These are phyloP conservation scores for Oryza meyeriana DNA, from an alignment of 176 grass and related monocot genomes.

Conservation along the genomic window DNA sequence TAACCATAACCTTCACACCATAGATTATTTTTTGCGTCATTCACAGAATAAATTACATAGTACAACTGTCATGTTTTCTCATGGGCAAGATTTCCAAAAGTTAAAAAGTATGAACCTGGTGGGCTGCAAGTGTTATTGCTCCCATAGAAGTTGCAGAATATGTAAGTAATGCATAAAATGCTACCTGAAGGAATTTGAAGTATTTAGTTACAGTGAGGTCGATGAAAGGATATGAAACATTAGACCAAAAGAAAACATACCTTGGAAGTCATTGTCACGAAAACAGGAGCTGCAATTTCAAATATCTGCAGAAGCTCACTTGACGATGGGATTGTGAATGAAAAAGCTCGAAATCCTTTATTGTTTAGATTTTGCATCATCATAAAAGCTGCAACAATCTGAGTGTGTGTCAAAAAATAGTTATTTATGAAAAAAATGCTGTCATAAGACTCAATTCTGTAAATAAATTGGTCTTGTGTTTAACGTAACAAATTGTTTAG, in stretches of 20 bases:
- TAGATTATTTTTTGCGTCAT: background rate
- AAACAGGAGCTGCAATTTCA: conserved; percentile 90
- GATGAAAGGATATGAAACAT: background rate
- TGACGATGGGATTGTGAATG: conserved; percentile 64
- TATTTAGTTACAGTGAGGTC: conserved; percentile 1
- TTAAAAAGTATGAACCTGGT: conserved; percentile 61
- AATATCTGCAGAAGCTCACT: conserved; percentile 86
- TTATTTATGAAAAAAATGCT: background rate
- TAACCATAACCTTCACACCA: conserved; percentile 87
- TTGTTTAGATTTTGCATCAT: conserved; percentile 79
- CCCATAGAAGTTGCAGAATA: conserved; percentile 95
- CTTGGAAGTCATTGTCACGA: conserved; percentile 97
- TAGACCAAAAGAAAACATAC: conserved; percentile 31
- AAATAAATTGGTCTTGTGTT: conserved; percentile 2
- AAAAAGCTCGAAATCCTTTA: conserved; percentile 69
- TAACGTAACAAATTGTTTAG: conserved; percentile 3
- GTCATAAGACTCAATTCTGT: background rate
- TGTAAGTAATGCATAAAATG: conserved; percentile 93
- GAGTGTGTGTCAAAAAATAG: conserved; percentile 29
- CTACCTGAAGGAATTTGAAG: conserved; percentile 58
- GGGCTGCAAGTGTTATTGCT: conserved; percentile 76
- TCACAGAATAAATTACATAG: conserved; percentile 19
- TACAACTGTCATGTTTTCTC: background rate
- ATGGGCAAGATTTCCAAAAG: background rate
- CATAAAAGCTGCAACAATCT: conserved; percentile 95